These are phyloP conservation scores for Acanthochlamys bracteata DNA, from an alignment of 106 monocot genomes.

Conservation along the genomic window DNA sequence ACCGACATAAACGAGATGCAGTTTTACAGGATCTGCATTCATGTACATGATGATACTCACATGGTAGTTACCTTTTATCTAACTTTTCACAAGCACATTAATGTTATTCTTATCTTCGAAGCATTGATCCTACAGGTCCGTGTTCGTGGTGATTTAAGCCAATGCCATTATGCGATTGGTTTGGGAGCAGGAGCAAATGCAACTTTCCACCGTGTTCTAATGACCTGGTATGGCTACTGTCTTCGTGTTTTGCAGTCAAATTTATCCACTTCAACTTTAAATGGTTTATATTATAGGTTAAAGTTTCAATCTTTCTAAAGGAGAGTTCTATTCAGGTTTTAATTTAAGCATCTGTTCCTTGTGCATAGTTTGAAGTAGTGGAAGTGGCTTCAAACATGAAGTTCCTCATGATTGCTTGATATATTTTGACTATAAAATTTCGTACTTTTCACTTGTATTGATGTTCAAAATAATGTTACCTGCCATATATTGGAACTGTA, in stretches of 20 bases:
- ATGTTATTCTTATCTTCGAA: slow-evolving; percentile 8
- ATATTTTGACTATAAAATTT: too few relatives aligned
- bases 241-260: background rate
- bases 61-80: slow-evolving; percentile 37
- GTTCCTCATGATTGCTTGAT: too few relatives aligned
- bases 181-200: slow-evolving; percentile 69
- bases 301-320: too few relatives aligned
- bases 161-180: slow-evolving; percentile 47
- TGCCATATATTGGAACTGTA: too few relatives aligned
- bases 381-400: too few relatives aligned
- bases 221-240: slow-evolving; percentile 31
- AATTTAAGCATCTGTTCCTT: too few relatives aligned
- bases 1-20: background rate
- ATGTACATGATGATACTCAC: slow-evolving; percentile 52
- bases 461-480: too few relatives aligned
- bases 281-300: background rate
- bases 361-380: too few relatives aligned
- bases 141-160: slow-evolving; percentile 39
- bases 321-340: too few relatives aligned
- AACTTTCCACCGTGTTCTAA: slow-evolving; percentile 72
- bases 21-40: slow-evolving; percentile 37
- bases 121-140: slow-evolving; percentile 31
- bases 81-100: background rate
- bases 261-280: background rate
- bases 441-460: too few relatives aligned